phyloP scores from a whole-genome alignment of 305 asterid species.

The Fraxinus albicans region DNA sequence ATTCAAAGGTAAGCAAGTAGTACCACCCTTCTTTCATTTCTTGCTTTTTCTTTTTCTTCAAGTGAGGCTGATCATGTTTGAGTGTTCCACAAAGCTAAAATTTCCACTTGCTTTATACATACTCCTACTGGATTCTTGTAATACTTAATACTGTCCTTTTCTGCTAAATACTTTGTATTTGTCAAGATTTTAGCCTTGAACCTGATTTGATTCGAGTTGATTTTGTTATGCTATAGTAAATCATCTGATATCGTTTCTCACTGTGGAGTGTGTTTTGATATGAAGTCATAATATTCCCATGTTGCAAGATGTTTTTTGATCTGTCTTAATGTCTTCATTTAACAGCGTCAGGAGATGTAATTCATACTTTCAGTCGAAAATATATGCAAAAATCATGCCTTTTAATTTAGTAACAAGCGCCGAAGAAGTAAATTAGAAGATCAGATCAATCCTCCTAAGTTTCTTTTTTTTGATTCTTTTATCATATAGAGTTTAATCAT shows the following conservation, averaged over 20 bases:
- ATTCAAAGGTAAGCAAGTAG: slow-evolving; percentile 31
- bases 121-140: slow-evolving; percentile 39
- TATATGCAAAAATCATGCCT: slow-evolving; percentile 29
- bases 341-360: slow-evolving; percentile 12
- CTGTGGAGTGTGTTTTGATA: not conserved
- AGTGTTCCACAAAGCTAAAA: slow-evolving; percentile 27
- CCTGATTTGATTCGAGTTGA: not conserved
- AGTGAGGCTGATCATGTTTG: slow-evolving; percentile 36
- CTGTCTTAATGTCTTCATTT: slow-evolving; percentile 9
- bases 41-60: slow-evolving; percentile 35
- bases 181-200: not conserved
- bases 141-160: slow-evolving; percentile 10
- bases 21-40: slow-evolving; percentile 2
- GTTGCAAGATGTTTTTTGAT: not conserved
- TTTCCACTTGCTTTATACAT: slow-evolving; percentile 37
- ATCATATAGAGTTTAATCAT: not conserved
- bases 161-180: slow-evolving; percentile 11
- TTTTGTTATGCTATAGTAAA: not conserved
- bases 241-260: not conserved
- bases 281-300: not conserved
- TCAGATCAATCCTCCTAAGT: slow-evolving; percentile 63
- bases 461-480: not conserved
- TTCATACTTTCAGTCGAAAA: not conserved
- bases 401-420: slow-evolving; percentile 50
- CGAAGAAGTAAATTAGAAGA: slow-evolving; percentile 83